A percentile compares a stretch with the other conserved stretches of the same genome.
These are phyloP conservation scores for Zychaea mexicana DNA, from an alignment of 371 early-diverging fungal genomes.

Conservation along the genomic window DNA sequence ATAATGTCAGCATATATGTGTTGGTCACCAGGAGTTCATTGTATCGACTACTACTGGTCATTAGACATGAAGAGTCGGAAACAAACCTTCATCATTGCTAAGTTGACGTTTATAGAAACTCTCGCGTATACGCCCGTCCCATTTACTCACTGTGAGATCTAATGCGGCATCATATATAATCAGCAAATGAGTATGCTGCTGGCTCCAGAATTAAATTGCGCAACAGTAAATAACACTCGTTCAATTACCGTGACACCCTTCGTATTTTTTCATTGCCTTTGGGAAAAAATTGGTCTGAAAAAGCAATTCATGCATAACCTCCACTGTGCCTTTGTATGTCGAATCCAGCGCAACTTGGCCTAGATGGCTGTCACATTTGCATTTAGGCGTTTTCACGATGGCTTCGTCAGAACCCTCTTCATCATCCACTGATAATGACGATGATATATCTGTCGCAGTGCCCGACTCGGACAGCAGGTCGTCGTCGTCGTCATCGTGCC, in stretches of 20 bases:
- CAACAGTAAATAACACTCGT: too few relatives aligned
- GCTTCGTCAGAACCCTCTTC: background rate
- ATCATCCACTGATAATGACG: too few relatives aligned
- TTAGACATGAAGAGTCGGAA: background rate
- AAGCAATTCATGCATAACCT: conserved; percentile 1
- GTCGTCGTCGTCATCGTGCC: conserved; percentile 4
- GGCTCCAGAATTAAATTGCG: too few relatives aligned
- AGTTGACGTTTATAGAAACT: background rate
- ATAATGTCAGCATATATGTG: too few relatives aligned
- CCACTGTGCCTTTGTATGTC: conserved; percentile 5
- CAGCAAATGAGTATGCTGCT: too few relatives aligned
- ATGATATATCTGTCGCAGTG: background rate
- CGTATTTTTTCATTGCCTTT: conserved; percentile 3
- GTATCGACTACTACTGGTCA: too few relatives aligned
- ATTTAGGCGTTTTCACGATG: background rate
- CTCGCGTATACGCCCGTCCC: background rate
- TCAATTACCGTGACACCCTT: conserved; percentile 9
- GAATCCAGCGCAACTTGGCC: background rate
- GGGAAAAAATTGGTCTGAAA: conserved; percentile 8
- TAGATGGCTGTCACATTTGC: background rate
- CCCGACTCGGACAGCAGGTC: background rate
- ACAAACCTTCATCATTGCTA: background rate
- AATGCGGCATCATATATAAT: background rate
- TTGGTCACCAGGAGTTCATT: too few relatives aligned
- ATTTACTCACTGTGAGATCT: background rate